Evolutionary conservation across 2,329 filamentous ascomycete genomes (phyloP), one percentile per base, ranked within the genome.

Genomic region (Metarhizium humberi): DNA sequence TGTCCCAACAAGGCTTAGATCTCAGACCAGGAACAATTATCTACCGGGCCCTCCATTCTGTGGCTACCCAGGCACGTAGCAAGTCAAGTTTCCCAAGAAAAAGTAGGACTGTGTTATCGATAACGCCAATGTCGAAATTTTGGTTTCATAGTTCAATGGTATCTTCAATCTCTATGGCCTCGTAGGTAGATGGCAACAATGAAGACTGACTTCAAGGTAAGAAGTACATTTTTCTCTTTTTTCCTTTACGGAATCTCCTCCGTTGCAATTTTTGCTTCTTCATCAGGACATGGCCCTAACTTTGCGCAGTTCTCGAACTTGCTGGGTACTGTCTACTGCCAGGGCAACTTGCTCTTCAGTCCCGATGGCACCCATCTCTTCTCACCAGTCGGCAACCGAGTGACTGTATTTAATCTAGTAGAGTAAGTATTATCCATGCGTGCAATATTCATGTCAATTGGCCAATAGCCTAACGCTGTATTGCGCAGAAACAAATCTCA

Each of bases 141-240:
- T 63, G 64, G 64, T 57, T 60, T 59, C 54, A 50, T 48, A 45
- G 62, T 11, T 11, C 4, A 10, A 13, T 7, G 6, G 56, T 60
- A 60, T 62, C 59, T 63, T 58, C 55, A 45, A 57, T 16, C 20
- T 40, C 45, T 60, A 72, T 71, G 69, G 54, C 42, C 50, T 25
- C 42, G 40, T 32, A 47, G 48, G 36, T 48, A 64, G 62, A 62
- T 67, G 67, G 65, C 72, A 70, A 84, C 73, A 71, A 99, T 99
- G 94, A 99, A 97, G 88, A 97, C 92, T 63, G 92, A 97, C 75
- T 99, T 97, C 73, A 95, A 94, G 85, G 92, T 95, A 74, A 60
- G 72, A 56, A 57, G 20, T 53, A 4, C n/a, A 8, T 29, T 2
- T 13, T 13, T 7, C 32, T 34, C 7, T 10, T 7, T 7, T 7